Conservation (phyloP, 2,329 filamentous ascomycete species). For the Talaromyces sp. region DNA sequence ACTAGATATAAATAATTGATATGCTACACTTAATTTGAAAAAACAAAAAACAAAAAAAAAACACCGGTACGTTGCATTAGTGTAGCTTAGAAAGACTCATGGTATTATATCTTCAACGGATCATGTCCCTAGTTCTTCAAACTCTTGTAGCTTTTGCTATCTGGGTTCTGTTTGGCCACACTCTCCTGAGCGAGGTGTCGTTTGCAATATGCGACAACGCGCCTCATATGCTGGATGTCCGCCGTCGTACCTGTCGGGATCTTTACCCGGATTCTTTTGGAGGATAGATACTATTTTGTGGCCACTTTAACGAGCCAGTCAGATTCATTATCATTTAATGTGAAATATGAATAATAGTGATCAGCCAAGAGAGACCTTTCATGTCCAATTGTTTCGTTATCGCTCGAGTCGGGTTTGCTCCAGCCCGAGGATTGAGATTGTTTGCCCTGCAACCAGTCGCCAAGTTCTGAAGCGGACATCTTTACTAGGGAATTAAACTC, state of each 20-base stretch:
- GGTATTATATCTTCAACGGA: conserved; percentile 39
- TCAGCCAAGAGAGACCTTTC: conserved; percentile 2
- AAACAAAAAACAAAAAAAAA: no score
- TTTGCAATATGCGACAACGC: conserved; percentile 14
- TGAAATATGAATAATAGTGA: no score
- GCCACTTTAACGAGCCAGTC: background rate
- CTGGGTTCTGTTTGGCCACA: conserved; percentile 52
- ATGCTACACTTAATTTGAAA: no score
- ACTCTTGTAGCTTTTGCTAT: conserved; percentile 54
- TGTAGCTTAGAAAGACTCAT: background rate
- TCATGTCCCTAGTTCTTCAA: conserved; percentile 62
- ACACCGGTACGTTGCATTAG: no score
- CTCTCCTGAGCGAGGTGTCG: conserved; percentile 63
- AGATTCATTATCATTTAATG: background rate
- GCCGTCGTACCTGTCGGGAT: conserved; percentile 4
- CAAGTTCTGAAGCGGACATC: conserved; percentile 9
- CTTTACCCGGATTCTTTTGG: conserved; percentile 7
- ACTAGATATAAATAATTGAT: no score
- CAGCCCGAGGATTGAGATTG: conserved; percentile 6
- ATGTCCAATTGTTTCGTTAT: conserved; percentile 9
- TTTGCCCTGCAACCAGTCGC: conserved; percentile 6
- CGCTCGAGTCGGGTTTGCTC: conserved; percentile 6
- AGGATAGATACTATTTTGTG: conserved; percentile 10
- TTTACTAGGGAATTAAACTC: conserved; percentile 11
- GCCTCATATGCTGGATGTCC: conserved; percentile 11